phyloP scores from a whole-genome alignment of 345 rosid genomes.

The Tarenaya hassleriana region DNA sequence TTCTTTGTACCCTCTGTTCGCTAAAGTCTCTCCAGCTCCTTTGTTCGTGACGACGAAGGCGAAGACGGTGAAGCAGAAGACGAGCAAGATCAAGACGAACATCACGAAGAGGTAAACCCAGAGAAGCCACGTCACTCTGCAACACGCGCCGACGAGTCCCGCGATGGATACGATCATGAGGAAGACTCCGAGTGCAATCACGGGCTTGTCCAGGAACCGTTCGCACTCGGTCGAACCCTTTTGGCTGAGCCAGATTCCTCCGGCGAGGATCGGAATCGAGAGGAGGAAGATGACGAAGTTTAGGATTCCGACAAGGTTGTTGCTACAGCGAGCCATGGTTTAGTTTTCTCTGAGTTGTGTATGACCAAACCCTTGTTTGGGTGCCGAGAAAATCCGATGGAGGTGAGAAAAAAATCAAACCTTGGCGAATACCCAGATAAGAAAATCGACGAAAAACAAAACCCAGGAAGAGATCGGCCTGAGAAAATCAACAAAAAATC shows the following conservation, averaged over 20 bases:
- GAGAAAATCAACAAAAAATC: neutral
- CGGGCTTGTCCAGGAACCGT: constrained; percentile 62
- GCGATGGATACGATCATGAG: constrained; percentile 69
- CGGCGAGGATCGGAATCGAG: constrained; percentile 68
- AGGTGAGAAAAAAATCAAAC: neutral
- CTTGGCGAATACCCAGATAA: neutral
- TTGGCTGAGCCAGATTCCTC: constrained; percentile 65
- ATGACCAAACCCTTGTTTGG: constrained; percentile 5
- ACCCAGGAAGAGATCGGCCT: neutral
- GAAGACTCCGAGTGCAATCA: constrained; percentile 66
- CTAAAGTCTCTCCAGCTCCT: constrained; percentile 61
- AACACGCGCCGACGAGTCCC: constrained; percentile 82
- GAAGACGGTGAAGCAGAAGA: constrained; percentile 67
- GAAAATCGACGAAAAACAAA: neutral
- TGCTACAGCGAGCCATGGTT: constrained; percentile 46
- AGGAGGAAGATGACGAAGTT: constrained; percentile 66
- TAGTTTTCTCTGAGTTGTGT: neutral
- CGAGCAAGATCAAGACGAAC: constrained; percentile 60
- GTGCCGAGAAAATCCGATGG: neutral
- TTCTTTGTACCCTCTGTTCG: constrained; percentile 70
- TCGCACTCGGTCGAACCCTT: constrained; percentile 68
- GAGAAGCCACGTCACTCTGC: constrained; percentile 67
- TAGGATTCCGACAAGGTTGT: constrained; percentile 71
- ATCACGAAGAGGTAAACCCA: constrained; percentile 75
- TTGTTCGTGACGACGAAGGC: constrained; percentile 74